These are phyloP conservation scores for Dysphania ambrosioides DNA, from an alignment of 148 eudicot species.

Conservation along the genomic window DNA sequence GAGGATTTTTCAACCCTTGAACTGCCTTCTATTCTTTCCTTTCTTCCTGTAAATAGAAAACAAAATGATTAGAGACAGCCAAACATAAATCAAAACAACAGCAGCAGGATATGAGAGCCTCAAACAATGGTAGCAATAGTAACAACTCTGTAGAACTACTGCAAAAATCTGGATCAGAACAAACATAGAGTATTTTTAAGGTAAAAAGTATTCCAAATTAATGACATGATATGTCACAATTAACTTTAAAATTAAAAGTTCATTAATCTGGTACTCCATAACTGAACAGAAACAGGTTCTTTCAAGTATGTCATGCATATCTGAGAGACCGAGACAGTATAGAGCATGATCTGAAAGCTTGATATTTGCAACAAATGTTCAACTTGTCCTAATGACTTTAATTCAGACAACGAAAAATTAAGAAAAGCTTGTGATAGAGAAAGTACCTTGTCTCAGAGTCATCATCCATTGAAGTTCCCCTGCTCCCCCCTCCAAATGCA, in stretches of 20 bases:
- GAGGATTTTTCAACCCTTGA: conserved; percentile 14
- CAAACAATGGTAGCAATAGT: neutral
- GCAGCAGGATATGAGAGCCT: neutral
- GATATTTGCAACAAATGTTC: neutral
- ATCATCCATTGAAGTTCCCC: conserved; percentile 27
- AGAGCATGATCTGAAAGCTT: neutral
- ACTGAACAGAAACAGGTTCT: neutral
- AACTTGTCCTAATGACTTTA: neutral
- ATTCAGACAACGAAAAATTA: neutral
- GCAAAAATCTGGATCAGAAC: neutral
- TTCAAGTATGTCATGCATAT: neutral
- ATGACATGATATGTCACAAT: neutral
- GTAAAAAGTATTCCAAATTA: neutral
- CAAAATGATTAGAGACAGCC: neutral
- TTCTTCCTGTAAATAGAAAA: conserved; percentile 27
- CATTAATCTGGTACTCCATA: neutral
- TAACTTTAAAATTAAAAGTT: neutral
- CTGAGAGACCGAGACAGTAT: no score
- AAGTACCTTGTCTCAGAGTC: conserved; percentile 46
- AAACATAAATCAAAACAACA: neutral
- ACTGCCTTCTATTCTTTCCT: conserved; percentile 23
- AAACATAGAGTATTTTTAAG: neutral
- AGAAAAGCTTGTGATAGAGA: neutral
- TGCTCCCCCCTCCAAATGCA: conserved; percentile 50
- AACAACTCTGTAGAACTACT: neutral